Evolutionary conservation across 2,329 filamentous ascomycete genomes (phyloP), one percentile per base, ranked within the genome.

Genomic region (Lojkania enalia): DNA sequence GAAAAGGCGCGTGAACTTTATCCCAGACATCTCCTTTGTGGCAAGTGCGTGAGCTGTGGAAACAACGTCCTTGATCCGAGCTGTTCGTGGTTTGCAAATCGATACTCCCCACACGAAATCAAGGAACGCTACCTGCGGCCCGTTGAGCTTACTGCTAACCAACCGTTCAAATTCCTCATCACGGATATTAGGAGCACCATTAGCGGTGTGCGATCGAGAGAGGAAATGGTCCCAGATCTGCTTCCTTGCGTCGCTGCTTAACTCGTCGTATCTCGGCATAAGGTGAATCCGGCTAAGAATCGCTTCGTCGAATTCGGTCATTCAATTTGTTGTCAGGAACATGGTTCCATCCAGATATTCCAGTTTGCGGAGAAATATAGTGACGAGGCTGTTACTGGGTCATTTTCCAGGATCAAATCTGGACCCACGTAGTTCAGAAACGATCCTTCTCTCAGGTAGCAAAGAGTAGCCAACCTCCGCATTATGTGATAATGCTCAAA

Each of bases 281-380:
- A 55, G 32, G 29, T 71, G 62, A 21, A 71, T 64, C 5, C 67
- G 55, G 4, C 55, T 63, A 31, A 66, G 48, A 40, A 71, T 65
- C 1, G 65, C 68, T 3, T 57, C 41, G 40, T 71, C 64, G 35
- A 70, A 63, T 16, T 18, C 65, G 6, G 63, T 35, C 15, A 66
- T 54, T 11, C 59, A 51, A 36, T 27, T 27, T 27, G 23, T 27
- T 27, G n/a, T 27, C n/a, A 70, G 47, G 46, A 71, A 67, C 12
- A 70, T 40, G 20, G 70, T 60, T 4, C 66, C 64, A 37, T 66
- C 21, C 13, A 46, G 39, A 39, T 47, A 49, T 38, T 46, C 40
- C 20, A 47, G 49, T 21, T 31, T 37, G 31, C 36, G 23, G 31
- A 49, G 49, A 40, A 49, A 49, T 36, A 49, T 39, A 21, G 64